phyloP scores from a whole-genome alignment of 139 green algal genomes.

The Diplosphaera chodatii region DNA sequence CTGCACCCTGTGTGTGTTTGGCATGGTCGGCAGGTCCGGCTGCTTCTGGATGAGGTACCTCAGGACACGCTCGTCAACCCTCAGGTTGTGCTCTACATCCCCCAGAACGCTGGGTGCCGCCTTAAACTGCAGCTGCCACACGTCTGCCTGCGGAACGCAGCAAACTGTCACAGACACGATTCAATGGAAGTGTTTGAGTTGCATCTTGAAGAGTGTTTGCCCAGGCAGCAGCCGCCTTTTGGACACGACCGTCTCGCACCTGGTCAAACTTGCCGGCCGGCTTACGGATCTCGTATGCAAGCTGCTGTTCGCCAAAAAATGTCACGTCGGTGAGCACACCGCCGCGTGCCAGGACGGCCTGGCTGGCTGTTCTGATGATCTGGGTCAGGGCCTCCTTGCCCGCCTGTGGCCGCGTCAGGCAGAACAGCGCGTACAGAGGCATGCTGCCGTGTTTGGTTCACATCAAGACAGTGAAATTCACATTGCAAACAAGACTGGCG shows the following conservation, averaged over 20 bases:
- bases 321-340: constrained; percentile 67
- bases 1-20: constrained; percentile 27
- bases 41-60: constrained; percentile 63
- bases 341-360: constrained; percentile 44
- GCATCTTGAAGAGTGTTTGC: background rate
- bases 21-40: constrained; percentile 11
- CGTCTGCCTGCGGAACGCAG: constrained; percentile 39
- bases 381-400: constrained; percentile 14
- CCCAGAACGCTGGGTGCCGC: constrained; percentile 25
- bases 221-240: background rate
- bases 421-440: constrained; percentile 82
- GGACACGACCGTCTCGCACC: constrained; percentile 22
- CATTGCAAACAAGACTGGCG: no score
- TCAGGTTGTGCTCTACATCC: constrained; percentile 55
- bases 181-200: no score
- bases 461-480: no score
- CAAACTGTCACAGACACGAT: no score
- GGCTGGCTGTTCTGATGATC: constrained; percentile 45
- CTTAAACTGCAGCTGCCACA: constrained; percentile 78
- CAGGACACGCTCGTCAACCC: constrained; percentile 59
- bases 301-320: constrained; percentile 54
- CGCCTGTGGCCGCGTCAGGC: constrained; percentile 49
- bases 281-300: constrained; percentile 67
- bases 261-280: constrained; percentile 43
- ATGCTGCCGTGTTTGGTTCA: constrained; percentile 42